Evolutionary conservation across 768 basidiomycete species (phyloP), one percentile per base, ranked within the genome.

Genomic region (Trametes sanguinea): DNA sequence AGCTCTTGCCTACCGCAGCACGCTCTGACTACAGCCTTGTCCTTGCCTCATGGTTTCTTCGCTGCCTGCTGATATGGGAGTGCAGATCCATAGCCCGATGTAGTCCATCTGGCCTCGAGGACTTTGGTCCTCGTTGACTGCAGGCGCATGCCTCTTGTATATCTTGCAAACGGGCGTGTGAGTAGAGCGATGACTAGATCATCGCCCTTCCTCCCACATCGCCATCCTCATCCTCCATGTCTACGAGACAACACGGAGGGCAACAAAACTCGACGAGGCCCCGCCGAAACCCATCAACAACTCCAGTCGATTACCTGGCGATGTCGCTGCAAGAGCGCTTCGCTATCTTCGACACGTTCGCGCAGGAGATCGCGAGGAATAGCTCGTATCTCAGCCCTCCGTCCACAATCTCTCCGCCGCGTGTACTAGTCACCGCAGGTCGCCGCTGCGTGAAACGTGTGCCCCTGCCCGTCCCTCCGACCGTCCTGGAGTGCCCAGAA

Each of bases 361-460:
- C 22, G 17, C 50, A 22, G 14, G 42, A 51, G 50, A 59, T 59
- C 5, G 42, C 42, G 57, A 44, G 48, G 42, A 42, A 44, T 44
- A 14, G 45, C 42, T 27, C 50, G 4, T 45, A 51, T 35, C 17
- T 40, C n/a, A 27, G 32, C 57, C n/a, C 32, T 22, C 17, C 48
- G 11, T 13, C 53, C 32, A 56, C 42, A 43, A 51, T 51, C 51
- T 11, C 42, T 16, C 57, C 50, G 17, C 14, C 29, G 6, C 30
- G 29, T 8, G 40, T 44, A 22, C 22, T 22, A 40, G 50, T 29
- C 2, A 9, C 32, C 32, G 57, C 57, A 59, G 50, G 42, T 37
- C 57, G 57, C 17, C 57, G 57, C 57, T 44, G 50, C 57, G 57
- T 59, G n/a, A 59, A 51, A 45, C 57, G 57, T n/a, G 50, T 59